A percentile compares a stretch with the other conserved stretches of the same genome.
phyloP scores from a whole-genome alignment of 2,329 filamentous ascomycete species.

The Curvularia sp. region DNA sequence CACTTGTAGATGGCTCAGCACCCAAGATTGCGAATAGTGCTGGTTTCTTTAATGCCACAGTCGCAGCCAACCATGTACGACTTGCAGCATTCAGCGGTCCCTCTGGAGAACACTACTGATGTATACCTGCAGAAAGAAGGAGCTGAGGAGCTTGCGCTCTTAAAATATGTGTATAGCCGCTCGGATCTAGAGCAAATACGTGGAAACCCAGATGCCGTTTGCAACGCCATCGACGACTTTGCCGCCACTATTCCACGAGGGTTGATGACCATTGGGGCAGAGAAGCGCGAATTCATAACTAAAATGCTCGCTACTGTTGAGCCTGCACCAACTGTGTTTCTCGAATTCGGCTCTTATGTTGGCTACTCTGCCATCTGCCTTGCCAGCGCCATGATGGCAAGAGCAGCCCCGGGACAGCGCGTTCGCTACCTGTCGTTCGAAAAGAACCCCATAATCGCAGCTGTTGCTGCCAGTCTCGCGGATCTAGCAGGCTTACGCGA shows the following conservation, averaged over 20 bases:
- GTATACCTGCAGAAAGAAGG: neutral
- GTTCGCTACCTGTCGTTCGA: slow-evolving; percentile 3
- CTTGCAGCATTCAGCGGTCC: neutral
- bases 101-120: neutral
- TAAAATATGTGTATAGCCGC: slow-evolving; percentile 1
- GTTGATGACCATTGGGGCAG: slow-evolving; percentile 3
- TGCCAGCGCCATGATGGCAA: slow-evolving; percentile 1
- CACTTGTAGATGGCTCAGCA: slow-evolving; percentile 1
- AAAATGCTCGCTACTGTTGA: neutral
- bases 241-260: slow-evolving; percentile 1
- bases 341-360: slow-evolving; percentile 7
- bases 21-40: slow-evolving; percentile 2
- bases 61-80: slow-evolving; percentile 6
- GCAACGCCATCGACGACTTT: slow-evolving; percentile 6
- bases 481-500: slow-evolving; percentile 2
- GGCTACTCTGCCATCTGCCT: slow-evolving; percentile 7
- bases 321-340: slow-evolving; percentile 1
- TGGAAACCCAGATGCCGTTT: slow-evolving; percentile 3
- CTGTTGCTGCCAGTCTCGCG: neutral
- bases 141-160: slow-evolving; percentile 4
- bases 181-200: slow-evolving; percentile 1
- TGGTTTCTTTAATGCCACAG: slow-evolving; percentile 7
- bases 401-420: neutral
- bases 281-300: slow-evolving; percentile 3
- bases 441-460: slow-evolving; percentile 5